Evolutionary conservation across 1,139 yeast species (phyloP), one percentile per base, ranked within the genome.

Genomic region (Ogataea hybrid): DNA sequence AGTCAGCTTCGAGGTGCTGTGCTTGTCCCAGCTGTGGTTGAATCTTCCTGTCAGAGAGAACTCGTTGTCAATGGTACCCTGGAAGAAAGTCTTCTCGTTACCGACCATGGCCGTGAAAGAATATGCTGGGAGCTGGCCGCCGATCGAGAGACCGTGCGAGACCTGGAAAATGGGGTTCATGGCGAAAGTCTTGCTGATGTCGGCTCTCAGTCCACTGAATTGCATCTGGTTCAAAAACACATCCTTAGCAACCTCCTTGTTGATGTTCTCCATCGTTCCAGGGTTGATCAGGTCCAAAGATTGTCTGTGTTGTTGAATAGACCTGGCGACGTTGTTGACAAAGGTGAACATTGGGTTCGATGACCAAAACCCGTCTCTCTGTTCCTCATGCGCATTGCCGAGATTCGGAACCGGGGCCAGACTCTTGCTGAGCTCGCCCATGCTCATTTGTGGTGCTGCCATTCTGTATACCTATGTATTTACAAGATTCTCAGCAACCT

Each of bases 171-270:
- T 95, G 47, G 98, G 97, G 65, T 83, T 81, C 77, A 90, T 77
- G 53, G 86, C 72, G 62, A 94, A 88, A 20, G 92, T 89, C 75
- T 92, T 92, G 71, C 88, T 87, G 59, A 92, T 78, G 65, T 92
- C 98, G 46, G 98, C 98, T 66, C 96, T 84, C 61, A 94, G 77
- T 48, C 99, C 99, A 36, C 96, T 85, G 77, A 92, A 92, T 68
- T 84, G 83, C 71, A 86, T 86, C 64, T 89, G 95, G 63, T 77
- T 81, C 61, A 89, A 77, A 64, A 92, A 88, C 29, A 90, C 97
- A 64, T 90, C 97, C 68, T 92, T 83, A 52, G 90, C 71, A 45
- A 89, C 96, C 69, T 92, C 98, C 70, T 88, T 88, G 73, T 81
- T 84, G 65, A 92, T 73, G 71, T 89, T 88, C 71, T 92, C 98